Conservation (phyloP, 2,329 filamentous ascomycete genomes). For the Colletotrichum sp. region DNA sequence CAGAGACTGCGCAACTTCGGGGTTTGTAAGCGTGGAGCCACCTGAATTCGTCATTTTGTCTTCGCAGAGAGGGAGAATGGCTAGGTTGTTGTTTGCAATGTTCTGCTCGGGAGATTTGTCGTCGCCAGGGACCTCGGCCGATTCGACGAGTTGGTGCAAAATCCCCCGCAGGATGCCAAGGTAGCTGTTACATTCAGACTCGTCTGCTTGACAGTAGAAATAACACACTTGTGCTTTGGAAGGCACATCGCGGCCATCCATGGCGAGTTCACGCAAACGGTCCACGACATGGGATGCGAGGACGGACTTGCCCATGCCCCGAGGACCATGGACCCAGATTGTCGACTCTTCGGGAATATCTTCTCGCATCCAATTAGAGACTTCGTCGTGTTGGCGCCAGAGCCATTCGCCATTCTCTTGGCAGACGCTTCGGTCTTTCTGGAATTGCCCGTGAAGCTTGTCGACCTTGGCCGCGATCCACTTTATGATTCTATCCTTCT, state of each 20-base stretch:
- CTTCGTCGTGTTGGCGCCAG: background rate
- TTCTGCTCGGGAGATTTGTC: accelerated
- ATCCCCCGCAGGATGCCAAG: constrained; percentile 34
- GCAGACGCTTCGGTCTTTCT: no score
- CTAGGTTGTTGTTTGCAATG: constrained; percentile 18
- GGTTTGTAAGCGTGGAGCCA: constrained; percentile 28
- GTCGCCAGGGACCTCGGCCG: background rate
- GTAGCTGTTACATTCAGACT: constrained; percentile 29
- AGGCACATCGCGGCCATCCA: no score
- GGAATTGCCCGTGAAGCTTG: no score
- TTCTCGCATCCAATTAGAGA: constrained; percentile 17
- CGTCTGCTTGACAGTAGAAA: constrained; percentile 45
- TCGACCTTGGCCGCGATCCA: no score
- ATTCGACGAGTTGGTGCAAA: constrained; percentile 33
- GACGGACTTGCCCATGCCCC: constrained; percentile 45
- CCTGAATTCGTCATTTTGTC: constrained; percentile 29
- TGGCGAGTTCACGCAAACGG: no score
- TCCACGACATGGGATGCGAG: constrained; percentile 42
- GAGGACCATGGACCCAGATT: constrained; percentile 35
- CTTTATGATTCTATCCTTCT: background rate
- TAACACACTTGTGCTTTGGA: constrained; percentile 31
- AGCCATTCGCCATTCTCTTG: constrained; percentile 15
- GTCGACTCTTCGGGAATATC: constrained; percentile 25
- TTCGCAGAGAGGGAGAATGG: constrained; percentile 32
- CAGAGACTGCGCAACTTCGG: constrained; percentile 28